These are phyloP conservation scores for Thelephora ganbajun DNA, from an alignment of 768 basidiomycete genomes.

Conservation along the genomic window DNA sequence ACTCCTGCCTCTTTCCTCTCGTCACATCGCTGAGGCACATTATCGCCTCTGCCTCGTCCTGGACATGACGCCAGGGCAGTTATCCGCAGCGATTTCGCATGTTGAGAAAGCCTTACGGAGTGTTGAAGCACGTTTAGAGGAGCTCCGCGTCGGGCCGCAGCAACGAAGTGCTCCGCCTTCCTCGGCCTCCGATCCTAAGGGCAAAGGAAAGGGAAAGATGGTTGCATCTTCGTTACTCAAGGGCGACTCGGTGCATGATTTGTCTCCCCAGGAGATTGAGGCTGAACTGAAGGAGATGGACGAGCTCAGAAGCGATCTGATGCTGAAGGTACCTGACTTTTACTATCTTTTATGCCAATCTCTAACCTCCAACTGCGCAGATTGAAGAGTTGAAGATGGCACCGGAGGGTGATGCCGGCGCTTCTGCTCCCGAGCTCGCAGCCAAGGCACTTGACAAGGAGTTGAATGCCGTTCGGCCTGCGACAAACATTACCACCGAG, in stretches of 20 bases:
- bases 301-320: conserved; percentile 67
- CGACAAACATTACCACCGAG: conserved; percentile 19
- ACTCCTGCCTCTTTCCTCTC: conserved; percentile 74
- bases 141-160: conserved; percentile 29
- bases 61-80: conserved; percentile 76
- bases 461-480: conserved; percentile 32
- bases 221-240: conserved; percentile 23
- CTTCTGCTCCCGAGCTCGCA: conserved; percentile 55
- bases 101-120: conserved; percentile 71
- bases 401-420: conserved; percentile 41
- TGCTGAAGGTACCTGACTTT: conserved; percentile 43
- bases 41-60: conserved; percentile 91
- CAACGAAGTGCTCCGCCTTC: not conserved
- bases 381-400: conserved; percentile 83
- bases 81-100: conserved; percentile 70
- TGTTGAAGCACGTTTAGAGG: conserved; percentile 53
- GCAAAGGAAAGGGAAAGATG: conserved; percentile 64
- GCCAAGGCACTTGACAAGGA: conserved; percentile 62
- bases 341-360: not conserved
- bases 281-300: conserved; percentile 68
- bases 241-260: conserved; percentile 44
- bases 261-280: conserved; percentile 64
- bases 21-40: conserved; percentile 87
- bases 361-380: conserved; percentile 22
- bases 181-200: conserved; percentile 18